Evolutionary conservation across 2,329 filamentous ascomycete genomes (phyloP), one percentile per base, ranked within the genome.

Genomic region (Gyromitra esculenta): DNA sequence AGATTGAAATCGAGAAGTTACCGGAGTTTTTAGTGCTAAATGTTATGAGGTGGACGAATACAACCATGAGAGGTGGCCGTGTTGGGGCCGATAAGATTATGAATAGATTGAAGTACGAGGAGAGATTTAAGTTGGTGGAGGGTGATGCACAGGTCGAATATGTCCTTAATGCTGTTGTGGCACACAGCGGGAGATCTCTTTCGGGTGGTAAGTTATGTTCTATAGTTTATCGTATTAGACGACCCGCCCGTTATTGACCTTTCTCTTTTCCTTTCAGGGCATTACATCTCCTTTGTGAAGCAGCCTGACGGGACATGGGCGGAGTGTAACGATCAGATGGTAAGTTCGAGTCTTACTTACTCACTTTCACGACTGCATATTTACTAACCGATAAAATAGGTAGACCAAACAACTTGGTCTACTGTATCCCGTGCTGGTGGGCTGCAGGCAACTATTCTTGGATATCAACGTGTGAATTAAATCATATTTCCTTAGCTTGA

Each of bases 221-320:
- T n/a, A 48, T 31, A 31, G 50, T 59, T 60, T 11, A 56, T 52
- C 11, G 21, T 37, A 37, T 48, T 13, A 15, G 13, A 57, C 37
- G 7, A 54, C 35, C 37, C 25, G 13, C 15, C 6, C 5, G 11
- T 50, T 72, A 45, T 15, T 66, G 60, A 69, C 45, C 25, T 65
- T 43, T 41, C 45, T 35, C 8, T 41, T 15, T n/a, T 21, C 11
- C 35, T 7, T 11, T 25, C 18, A 75, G 77, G 77, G 5, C 78
- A 79, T 62, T 79, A 79, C n/a, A 70, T 78, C 52, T 54, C 73
- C 2, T 79, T 78, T 37, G 70, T 75, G 11, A 72, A 60, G n/a
- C 76, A 79, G 25, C 76, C 78, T 13, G 73, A 77, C 39, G 59
- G 48, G 1, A 75, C 69, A 25, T 79, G 78, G 78, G 76, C 76